Evolutionary conservation across 805 yeast species (phyloP).

Genomic region (Maudiozyma saulgeensis): DNA sequence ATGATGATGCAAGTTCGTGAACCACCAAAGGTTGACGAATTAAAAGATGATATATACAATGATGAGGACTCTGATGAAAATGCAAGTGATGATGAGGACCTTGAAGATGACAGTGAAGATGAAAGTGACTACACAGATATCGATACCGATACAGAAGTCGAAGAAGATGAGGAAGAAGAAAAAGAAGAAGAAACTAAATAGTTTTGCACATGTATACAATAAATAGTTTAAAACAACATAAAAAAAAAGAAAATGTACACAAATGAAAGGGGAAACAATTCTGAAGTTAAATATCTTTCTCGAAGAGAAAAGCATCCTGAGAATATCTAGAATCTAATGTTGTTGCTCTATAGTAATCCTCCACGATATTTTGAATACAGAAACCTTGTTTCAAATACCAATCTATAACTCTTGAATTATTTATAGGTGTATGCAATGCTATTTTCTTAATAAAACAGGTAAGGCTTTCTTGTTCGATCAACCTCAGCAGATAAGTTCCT

Average conservation of each 20-base stretch:
- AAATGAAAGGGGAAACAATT: too few species aligned
- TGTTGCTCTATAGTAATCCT: neutral
- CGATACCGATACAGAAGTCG: constrained; percentile 30
- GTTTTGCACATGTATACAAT: too few species aligned
- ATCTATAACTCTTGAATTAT: constrained; percentile 33
- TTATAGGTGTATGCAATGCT: constrained; percentile 42
- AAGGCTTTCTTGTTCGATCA: constrained; percentile 47
- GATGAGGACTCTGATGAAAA: constrained; percentile 36
- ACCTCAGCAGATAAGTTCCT: constrained; percentile 49
- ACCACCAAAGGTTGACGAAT: constrained; percentile 43
- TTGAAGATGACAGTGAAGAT: constrained; percentile 41
- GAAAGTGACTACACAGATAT: constrained; percentile 29
- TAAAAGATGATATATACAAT: constrained; percentile 51
- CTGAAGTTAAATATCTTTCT: too few species aligned
- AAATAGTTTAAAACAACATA: too few species aligned
- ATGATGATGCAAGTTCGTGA: constrained; percentile 60
- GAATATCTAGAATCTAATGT: neutral
- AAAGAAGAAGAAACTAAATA: neutral
- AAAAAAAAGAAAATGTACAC: too few species aligned
- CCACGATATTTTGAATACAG: neutral
- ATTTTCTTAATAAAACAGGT: constrained; percentile 33
- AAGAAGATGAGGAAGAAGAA: constrained; percentile 13
- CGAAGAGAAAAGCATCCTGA: neutral
- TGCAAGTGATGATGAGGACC: constrained; percentile 57
- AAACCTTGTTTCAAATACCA: constrained; percentile 51